Base-by-base conservation (phyloP, 73 alveolate species). In the Stentor roeselii region DNA sequence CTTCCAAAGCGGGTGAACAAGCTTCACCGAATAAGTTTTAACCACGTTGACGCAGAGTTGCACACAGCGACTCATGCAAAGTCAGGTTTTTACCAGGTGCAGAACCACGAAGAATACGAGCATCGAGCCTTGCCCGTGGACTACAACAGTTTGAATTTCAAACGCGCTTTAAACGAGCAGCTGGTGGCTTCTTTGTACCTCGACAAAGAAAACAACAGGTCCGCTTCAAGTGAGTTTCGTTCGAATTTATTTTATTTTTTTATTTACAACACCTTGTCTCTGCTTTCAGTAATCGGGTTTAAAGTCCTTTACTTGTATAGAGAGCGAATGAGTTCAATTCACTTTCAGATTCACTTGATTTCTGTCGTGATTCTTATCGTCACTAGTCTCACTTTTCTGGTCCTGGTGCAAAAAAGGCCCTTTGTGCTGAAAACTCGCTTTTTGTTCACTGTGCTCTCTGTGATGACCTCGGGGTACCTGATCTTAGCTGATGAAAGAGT, bases 51-150 rank as follows among this genome's bases (percentile, higher is more conserved):
- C 67, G 21, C 21, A 6, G 67, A 50, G 21, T 21, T 50, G 21
- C 67, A 50, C 21, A 50, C 67, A 50, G 6, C 67, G 6, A 50
- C 21, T 50, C 67, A 50, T 21, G 67, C 67, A 6, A 50, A 50
- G 21, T 50, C 67, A 6, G 67, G 30, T 50, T 50, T 50, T 11
- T 50, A 50, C 67, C 6, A 50, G 30, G 30, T 50, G 30, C 67
- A 50, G 21, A 50, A 50, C 80, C 80, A 67, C 34, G 80, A 67
- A 67, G 80, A 67, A 2, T 32, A 67, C 37, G 80, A 67, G 34
- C 21, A 67, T 34, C 21, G 11, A 21, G n/a, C 80, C 34, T 67
- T 67, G 2, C 80, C 80, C 34, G 34, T 67, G 42, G 37, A 67
- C 80, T 32, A 21, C n/a, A 67, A 67, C 37, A 21, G n/a, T 32